Base-by-base conservation (phyloP, 495 filamentous ascomycete genomes). In the Penicillium mononematosum region DNA sequence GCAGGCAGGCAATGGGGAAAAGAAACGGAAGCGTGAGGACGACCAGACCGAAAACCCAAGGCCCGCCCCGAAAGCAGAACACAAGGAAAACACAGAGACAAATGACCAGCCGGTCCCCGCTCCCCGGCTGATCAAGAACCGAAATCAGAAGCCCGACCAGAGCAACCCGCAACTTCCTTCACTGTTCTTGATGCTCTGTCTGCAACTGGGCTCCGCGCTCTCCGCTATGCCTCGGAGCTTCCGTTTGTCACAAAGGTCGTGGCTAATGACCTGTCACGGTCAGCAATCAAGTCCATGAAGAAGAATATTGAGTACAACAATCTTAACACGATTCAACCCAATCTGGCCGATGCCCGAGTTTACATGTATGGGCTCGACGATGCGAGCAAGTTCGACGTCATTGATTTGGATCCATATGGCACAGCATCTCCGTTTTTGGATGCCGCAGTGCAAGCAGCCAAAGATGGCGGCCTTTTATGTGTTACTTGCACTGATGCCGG, bases 401-500 rank as follows among this genome's bases (percentile, higher is more conserved):
- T 99, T 57, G 94, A 99, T 67, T 82, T 99, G 19, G 94, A 99
- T 69, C 94, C 94, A 0, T 99, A 98, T 66, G 94, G 94, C 17
- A 91, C 89, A 2, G 94, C 95, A 0, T 87, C 86, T 25, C 88
- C 92, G 2, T 98, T 98, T 72, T 71, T 98, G 14, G 94, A 99
- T 66, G 86, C 89, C 4, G 91, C 95, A 4, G 79, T 98, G 2
- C 91, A 95, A 64, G 84, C 86, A 0, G 77, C 97, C 11, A 84
- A 83, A 34, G 89, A 96, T 56, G 92, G 90, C 5, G 94, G 95
- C 17, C 78, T 99, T 14, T 81, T 99, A 7, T 97, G 92, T 70
- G 86, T 98, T 19, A 99, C 94, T 7, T 98, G 94, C 71, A 99
- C 94, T 0, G 94, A 99, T 74, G 89, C 92, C 6, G 90, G 86